Evolutionary conservation across 129 eudicot genomes (phyloP).

Genomic region (Arctium minus): DNA sequence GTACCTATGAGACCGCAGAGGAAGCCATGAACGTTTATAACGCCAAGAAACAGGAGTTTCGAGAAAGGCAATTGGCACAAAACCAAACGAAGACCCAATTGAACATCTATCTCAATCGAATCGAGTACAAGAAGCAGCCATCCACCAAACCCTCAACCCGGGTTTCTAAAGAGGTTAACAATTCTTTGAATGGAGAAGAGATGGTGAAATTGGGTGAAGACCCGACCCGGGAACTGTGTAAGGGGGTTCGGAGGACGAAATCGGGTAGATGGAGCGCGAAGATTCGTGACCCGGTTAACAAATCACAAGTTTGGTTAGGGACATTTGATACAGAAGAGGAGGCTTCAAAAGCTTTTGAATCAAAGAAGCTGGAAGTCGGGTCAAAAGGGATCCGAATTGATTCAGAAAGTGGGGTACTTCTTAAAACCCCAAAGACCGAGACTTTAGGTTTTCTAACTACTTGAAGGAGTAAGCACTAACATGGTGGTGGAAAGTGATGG

Average conservation of each 20-base stretch:
- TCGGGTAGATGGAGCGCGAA: not conserved
- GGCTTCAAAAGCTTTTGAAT: constrained; percentile 1
- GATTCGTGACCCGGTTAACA: not conserved
- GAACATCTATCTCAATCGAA: not conserved
- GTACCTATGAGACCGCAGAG: constrained; percentile 42
- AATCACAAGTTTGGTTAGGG: constrained; percentile 9
- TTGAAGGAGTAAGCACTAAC: too few species aligned
- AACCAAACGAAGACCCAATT: not conserved
- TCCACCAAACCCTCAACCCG: not conserved
- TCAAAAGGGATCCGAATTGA: not conserved
- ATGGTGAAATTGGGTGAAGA: not conserved
- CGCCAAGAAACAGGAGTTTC: not conserved
- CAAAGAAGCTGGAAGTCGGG: not conserved
- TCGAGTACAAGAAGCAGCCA: not conserved
- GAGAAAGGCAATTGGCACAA: not conserved
- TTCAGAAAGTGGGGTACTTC: not conserved
- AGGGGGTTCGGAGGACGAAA: not conserved
- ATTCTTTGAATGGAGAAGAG: not conserved
- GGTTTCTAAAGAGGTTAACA: not conserved
- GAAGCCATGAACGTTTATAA: constrained; percentile 17
- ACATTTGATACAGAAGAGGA: constrained; percentile 31
- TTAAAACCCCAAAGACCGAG: not conserved
- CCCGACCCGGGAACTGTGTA: not conserved
- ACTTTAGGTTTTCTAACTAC: not conserved
- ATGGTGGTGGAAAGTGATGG: not conserved